Conservation (phyloP, 257 asterid genomes). For the Phtheirospermum japonicum region DNA sequence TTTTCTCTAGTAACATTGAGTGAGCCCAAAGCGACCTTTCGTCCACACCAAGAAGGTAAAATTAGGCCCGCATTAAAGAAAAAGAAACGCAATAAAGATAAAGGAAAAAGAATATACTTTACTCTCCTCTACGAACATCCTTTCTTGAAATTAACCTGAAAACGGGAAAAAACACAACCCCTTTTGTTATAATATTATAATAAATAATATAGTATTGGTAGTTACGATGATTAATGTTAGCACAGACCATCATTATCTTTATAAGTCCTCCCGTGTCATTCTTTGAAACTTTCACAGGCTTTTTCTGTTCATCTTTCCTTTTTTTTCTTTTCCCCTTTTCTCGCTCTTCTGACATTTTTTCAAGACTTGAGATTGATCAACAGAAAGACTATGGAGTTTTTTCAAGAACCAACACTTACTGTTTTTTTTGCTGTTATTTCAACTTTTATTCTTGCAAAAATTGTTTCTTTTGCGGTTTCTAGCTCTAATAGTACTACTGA, state of each 20-base stretch:
- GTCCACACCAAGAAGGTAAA: too few relatives aligned
- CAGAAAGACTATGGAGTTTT: conserved; percentile 37
- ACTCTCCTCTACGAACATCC: too few relatives aligned
- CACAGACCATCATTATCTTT: conserved; percentile 28
- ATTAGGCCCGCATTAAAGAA: too few relatives aligned
- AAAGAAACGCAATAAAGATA: too few relatives aligned
- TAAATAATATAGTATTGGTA: too few relatives aligned
- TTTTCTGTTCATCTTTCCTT: conserved; percentile 26
- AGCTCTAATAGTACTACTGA: conserved; percentile 23
- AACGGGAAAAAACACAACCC: too few relatives aligned
- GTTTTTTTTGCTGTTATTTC: conserved; percentile 44
- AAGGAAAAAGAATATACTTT: too few relatives aligned
- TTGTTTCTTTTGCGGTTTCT: conserved; percentile 41
- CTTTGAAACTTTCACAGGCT: conserved; percentile 29
- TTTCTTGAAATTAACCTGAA: too few relatives aligned
- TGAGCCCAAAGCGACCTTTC: too few relatives aligned
- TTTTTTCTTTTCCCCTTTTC: not conserved
- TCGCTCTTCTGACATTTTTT: conserved; percentile 28
- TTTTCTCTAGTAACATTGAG: too few relatives aligned
- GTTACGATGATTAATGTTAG: conserved; percentile 25
- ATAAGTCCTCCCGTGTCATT: conserved; percentile 28
- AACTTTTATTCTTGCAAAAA: conserved; percentile 45
- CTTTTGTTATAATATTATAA: too few relatives aligned
- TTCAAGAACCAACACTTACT: conserved; percentile 44
- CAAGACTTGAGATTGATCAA: conserved; percentile 14